phyloP scores from a whole-genome alignment of 2,329 filamentous ascomycete species.

The Aspergillus sp. region DNA sequence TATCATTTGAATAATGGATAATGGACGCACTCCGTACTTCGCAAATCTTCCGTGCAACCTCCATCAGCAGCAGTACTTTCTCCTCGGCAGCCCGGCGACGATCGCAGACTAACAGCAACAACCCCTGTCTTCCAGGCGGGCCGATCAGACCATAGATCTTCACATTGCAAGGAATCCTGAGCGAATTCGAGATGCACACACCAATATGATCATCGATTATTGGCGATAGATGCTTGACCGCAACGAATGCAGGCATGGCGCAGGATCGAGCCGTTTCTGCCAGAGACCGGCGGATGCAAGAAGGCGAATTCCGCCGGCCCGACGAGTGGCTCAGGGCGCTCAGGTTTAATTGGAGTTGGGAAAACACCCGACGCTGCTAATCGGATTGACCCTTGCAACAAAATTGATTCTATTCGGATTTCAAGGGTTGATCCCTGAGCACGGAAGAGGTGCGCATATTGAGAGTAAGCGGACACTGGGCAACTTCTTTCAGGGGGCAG shows the following conservation, averaged over 20 bases:
- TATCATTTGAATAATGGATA: not conserved
- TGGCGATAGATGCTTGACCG: not conserved
- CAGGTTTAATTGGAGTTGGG: constrained; percentile 1
- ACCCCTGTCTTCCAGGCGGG: not conserved
- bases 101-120: not conserved
- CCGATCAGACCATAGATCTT: not conserved
- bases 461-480: no score
- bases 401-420: not conserved
- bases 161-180: not conserved
- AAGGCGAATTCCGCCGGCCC: constrained; percentile 19
- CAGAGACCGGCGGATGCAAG: constrained; percentile 16
- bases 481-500: no score
- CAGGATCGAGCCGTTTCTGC: constrained; percentile 10
- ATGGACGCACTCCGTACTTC: not conserved
- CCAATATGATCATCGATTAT: not conserved
- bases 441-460: not conserved
- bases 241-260: not conserved
- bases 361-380: not conserved
- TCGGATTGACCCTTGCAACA: not conserved
- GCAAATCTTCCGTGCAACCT: not conserved
- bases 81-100: not conserved
- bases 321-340: constrained; percentile 8
- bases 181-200: not conserved
- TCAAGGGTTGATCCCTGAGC: not conserved
- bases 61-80: not conserved